A percentile compares a stretch with the other conserved stretches of the same genome.
phyloP scores from a whole-genome alignment of 352 stramenopile species.

The Globisporangium orthogonon region DNA sequence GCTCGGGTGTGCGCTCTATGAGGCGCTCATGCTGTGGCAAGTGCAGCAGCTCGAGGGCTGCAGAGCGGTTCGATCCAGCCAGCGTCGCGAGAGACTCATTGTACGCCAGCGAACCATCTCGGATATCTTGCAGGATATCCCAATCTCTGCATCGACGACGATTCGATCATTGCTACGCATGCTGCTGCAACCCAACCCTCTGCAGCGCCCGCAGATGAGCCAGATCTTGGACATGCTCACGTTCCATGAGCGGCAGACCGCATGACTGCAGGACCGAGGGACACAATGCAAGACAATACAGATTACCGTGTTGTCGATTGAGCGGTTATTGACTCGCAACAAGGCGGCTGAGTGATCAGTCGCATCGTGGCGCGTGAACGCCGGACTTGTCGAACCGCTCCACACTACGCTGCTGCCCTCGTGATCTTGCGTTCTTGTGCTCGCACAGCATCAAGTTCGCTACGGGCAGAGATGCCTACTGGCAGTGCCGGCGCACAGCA shows the following conservation, averaged over 20 bases:
- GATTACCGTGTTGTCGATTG: too few relatives aligned
- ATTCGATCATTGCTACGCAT: slow-evolving; percentile 56
- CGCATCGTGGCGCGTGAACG: too few relatives aligned
- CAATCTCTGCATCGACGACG: slow-evolving; percentile 30
- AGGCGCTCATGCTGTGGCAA: slow-evolving; percentile 54
- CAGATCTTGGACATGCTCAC: slow-evolving; percentile 54
- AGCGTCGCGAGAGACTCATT: slow-evolving; percentile 13
- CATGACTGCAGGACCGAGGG: too few relatives aligned
- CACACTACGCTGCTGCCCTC: too few relatives aligned
- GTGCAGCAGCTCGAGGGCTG: slow-evolving; percentile 20
- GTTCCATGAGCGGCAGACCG: slow-evolving; percentile 18
- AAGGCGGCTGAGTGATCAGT: too few relatives aligned
- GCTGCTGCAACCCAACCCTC: slow-evolving; percentile 52
- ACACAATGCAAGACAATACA: too few relatives aligned
- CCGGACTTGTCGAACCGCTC: too few relatives aligned
- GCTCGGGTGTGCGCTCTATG: slow-evolving; percentile 49
- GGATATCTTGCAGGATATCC: slow-evolving; percentile 41
- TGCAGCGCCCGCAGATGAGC: slow-evolving; percentile 46
- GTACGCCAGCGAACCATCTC: slow-evolving; percentile 34
- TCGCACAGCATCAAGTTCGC: too few relatives aligned
- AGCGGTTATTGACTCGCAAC: too few relatives aligned
- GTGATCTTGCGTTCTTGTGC: too few relatives aligned
- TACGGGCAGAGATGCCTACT: slow-evolving; percentile 1
- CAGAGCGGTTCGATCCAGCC: background rate
- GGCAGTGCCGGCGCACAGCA: background rate